A percentile compares a stretch with the other conserved stretches of the same genome.
Evolutionary conservation across 768 basidiomycete genomes (phyloP).

Genomic region (Exidia glandulosa): DNA sequence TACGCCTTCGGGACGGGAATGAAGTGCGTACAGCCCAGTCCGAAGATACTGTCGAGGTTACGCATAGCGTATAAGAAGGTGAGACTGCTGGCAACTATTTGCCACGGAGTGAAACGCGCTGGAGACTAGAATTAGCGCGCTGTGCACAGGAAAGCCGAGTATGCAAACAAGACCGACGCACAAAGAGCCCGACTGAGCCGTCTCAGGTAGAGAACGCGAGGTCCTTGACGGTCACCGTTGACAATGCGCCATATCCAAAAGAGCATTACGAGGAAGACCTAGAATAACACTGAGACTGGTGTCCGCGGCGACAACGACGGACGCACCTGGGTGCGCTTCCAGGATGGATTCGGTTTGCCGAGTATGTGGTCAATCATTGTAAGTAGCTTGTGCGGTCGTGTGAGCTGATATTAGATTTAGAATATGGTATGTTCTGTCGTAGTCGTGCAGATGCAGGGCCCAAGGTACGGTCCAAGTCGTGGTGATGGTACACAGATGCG

Average conservation of each 20-base stretch:
- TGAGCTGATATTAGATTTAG: no score
- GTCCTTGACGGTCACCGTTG: slow-evolving; percentile 51
- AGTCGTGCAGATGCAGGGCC: no score
- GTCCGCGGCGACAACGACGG: neutral
- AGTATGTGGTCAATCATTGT: slow-evolving; percentile 89
- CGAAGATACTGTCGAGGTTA: slow-evolving; percentile 78
- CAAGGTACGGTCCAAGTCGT: neutral
- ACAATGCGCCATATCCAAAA: slow-evolving; percentile 85
- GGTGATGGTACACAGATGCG: neutral
- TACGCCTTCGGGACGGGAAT: neutral
- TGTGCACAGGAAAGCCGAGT: neutral
- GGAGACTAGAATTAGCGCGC: slow-evolving; percentile 1
- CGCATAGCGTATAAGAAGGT: slow-evolving; percentile 74
- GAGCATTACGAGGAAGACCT: slow-evolving; percentile 84
- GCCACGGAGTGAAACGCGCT: slow-evolving; percentile 94
- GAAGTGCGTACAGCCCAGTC: slow-evolving; percentile 54
- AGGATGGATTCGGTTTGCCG: slow-evolving; percentile 79
- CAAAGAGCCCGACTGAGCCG: slow-evolving; percentile 47
- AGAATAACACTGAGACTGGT: neutral
- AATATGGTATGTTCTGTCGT: no score
- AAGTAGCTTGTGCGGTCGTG: no score
- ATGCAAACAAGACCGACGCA: slow-evolving; percentile 23
- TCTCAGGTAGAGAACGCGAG: slow-evolving; percentile 55
- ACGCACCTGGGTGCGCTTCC: slow-evolving; percentile 75
- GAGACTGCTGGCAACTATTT: slow-evolving; percentile 77